phyloP scores from a whole-genome alignment of 2,329 filamentous ascomycete species.

The Neophaeococcomyces aloes region DNA sequence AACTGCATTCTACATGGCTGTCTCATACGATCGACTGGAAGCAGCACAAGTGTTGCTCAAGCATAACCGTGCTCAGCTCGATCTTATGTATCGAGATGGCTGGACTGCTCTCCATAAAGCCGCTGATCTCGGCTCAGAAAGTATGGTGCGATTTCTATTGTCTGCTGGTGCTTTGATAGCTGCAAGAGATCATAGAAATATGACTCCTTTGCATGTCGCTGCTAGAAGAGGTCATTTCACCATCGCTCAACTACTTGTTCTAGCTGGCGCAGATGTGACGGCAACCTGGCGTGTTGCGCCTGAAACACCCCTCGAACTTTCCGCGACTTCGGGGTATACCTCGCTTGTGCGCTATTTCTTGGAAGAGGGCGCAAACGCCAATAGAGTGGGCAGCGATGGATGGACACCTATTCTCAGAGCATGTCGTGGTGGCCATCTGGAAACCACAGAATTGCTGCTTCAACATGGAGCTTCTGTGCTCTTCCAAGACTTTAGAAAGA shows the following conservation, averaged over 20 bases:
- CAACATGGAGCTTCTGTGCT: constrained; percentile 22
- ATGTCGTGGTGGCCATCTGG: constrained; percentile 22
- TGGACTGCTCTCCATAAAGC: constrained; percentile 23
- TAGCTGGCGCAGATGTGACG: constrained; percentile 14
- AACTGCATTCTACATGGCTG: constrained; percentile 6
- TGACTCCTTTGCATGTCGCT: constrained; percentile 18
- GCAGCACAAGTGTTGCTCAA: constrained; percentile 15
- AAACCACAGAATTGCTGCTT: constrained; percentile 24
- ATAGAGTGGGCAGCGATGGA: constrained; percentile 21
- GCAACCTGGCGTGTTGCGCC: constrained; percentile 13
- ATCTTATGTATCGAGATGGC: constrained; percentile 13
- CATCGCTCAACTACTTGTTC: constrained; percentile 13
- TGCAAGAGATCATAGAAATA: constrained; percentile 13
- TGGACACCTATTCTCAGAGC: constrained; percentile 26
- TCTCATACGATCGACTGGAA: constrained; percentile 12
- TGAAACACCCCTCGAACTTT: constrained; percentile 17
- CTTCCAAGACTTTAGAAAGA: constrained; percentile 16
- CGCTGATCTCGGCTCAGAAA: constrained; percentile 19
- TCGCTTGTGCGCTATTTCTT: constrained; percentile 17
- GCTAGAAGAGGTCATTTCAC: constrained; percentile 14
- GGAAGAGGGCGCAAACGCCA: constrained; percentile 22
- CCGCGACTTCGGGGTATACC: constrained; percentile 17
- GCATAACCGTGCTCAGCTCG: constrained; percentile 15
- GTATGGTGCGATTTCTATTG: constrained; percentile 22
- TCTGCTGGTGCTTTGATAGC: constrained; percentile 21